These are phyloP conservation scores for Naganishia kalamii DNA, from an alignment of 768 basidiomycete species.

Conservation along the genomic window DNA sequence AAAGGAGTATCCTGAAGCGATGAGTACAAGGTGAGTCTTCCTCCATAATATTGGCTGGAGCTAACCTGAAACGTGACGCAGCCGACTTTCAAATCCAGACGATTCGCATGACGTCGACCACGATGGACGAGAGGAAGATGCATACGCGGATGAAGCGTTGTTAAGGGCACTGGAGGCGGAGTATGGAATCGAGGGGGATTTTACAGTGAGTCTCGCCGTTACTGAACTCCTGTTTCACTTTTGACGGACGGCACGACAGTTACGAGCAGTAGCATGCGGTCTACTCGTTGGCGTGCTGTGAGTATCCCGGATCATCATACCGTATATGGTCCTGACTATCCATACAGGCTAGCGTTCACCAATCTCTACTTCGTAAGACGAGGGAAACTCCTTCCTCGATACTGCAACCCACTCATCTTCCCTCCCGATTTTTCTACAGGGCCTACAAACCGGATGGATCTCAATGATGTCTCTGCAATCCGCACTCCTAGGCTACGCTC, in stretches of 20 bases:
- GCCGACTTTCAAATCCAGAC: neutral
- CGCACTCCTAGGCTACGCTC: conserved; percentile 79
- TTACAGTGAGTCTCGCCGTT: conserved; percentile 25
- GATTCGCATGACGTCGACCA: neutral
- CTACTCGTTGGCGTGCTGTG: conserved; percentile 71
- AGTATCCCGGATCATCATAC: neutral
- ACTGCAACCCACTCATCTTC: conserved; percentile 69
- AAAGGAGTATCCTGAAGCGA: too few relatives aligned
- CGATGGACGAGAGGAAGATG: neutral
- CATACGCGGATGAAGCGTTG: neutral
- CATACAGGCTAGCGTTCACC: conserved; percentile 52
- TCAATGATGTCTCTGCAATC: conserved; percentile 85
- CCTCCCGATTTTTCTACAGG: neutral
- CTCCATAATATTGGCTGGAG: too few relatives aligned
- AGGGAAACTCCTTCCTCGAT: conserved; percentile 66
- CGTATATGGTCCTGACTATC: neutral
- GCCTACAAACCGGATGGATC: conserved; percentile 31
- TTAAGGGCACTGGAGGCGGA: conserved; percentile 6
- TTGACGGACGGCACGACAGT: conserved; percentile 10
- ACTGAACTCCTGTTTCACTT: neutral
- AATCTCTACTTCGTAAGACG: conserved; percentile 54
- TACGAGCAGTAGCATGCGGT: conserved; percentile 65
- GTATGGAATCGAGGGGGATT: conserved; percentile 32
- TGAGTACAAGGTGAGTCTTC: too few relatives aligned
- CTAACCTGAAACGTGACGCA: too few relatives aligned